phyloP scores from a whole-genome alignment of 331 rosid species.

The Spiraea crenata region DNA sequence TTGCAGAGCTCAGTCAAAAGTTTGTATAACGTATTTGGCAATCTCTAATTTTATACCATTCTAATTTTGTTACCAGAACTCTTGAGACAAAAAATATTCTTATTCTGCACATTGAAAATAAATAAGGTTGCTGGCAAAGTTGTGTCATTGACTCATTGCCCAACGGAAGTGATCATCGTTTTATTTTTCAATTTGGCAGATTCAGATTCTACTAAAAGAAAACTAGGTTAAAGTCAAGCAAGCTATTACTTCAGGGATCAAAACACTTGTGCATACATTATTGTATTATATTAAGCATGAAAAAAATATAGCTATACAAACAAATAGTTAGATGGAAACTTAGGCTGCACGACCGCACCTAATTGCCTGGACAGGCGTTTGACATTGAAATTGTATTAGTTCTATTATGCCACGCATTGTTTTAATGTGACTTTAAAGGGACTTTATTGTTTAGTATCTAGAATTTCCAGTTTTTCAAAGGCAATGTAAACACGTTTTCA shows the following conservation, averaged over 20 bases:
- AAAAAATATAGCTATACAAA: background rate
- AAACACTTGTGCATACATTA: background rate
- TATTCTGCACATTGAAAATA: background rate
- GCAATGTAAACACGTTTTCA: background rate
- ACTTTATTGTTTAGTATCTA: background rate
- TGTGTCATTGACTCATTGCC: slow-evolving; percentile 11
- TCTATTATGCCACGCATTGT: background rate
- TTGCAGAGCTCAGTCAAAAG: too few species aligned
- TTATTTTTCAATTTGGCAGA: background rate
- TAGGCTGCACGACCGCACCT: background rate
- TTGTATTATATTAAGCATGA: background rate
- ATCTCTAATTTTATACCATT: background rate
- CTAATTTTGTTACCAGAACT: background rate
- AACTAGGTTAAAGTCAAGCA: background rate
- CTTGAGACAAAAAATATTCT: too few species aligned
- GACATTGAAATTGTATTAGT: background rate
- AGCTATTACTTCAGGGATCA: slow-evolving; percentile 19
- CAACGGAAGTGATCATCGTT: background rate
- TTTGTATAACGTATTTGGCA: too few species aligned
- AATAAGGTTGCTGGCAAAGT: background rate
- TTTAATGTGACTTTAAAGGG: background rate
- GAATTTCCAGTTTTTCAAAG: background rate
- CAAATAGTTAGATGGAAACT: background rate
- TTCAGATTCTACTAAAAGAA: slow-evolving; percentile 4
- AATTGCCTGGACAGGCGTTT: background rate